Percentiles rank a stretch among this genome's conserved stretches.
Conservation (phyloP, 768 basidiomycete species). For the Phanerochaete sordida region DNA sequence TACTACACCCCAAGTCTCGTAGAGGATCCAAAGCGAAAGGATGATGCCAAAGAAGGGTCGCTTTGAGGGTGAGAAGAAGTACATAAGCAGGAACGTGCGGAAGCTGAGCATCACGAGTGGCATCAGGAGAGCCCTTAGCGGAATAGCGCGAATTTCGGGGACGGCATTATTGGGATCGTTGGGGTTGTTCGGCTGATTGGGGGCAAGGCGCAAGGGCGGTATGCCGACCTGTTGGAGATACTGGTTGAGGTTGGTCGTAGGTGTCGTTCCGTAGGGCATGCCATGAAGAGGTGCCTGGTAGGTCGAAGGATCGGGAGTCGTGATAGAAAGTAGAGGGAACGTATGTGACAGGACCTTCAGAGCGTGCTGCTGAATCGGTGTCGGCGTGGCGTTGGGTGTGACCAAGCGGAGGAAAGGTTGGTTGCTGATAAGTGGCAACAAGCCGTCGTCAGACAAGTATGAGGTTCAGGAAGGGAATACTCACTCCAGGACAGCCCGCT, state of each 20-base stretch:
- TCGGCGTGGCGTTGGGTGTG: conserved; percentile 44
- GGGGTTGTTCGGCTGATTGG: conserved; percentile 29
- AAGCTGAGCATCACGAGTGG: conserved; percentile 65
- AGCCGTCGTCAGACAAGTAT: conserved; percentile 15
- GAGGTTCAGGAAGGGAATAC: conserved; percentile 10
- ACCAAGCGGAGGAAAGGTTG: conserved; percentile 51
- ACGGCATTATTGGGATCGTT: conserved; percentile 27
- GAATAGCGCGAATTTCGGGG: conserved; percentile 52
- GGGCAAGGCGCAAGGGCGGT: conserved; percentile 42
- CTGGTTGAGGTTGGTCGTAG: conserved; percentile 44
- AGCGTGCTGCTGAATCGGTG: conserved; percentile 59
- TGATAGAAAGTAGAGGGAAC: conserved; percentile 42
- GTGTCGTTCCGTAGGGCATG: conserved; percentile 31
- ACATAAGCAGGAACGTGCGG: conserved; percentile 64
- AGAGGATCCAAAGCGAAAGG: conserved; percentile 66
- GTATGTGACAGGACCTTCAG: conserved; percentile 60
- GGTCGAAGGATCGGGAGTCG: conserved; percentile 22
- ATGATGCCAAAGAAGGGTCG: conserved; percentile 68
- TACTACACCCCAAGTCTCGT: conserved; percentile 73
- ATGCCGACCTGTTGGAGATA: conserved; percentile 65
- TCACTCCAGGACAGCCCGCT: conserved; percentile 26
- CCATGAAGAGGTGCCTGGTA: conserved; percentile 24
- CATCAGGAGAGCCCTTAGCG: conserved; percentile 63
- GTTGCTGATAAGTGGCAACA: conserved; percentile 32
- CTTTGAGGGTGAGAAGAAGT: conserved; percentile 73